These are phyloP conservation scores for Periconia sp. DNA, from an alignment of 2,329 filamentous ascomycete species.

Conservation along the genomic window DNA sequence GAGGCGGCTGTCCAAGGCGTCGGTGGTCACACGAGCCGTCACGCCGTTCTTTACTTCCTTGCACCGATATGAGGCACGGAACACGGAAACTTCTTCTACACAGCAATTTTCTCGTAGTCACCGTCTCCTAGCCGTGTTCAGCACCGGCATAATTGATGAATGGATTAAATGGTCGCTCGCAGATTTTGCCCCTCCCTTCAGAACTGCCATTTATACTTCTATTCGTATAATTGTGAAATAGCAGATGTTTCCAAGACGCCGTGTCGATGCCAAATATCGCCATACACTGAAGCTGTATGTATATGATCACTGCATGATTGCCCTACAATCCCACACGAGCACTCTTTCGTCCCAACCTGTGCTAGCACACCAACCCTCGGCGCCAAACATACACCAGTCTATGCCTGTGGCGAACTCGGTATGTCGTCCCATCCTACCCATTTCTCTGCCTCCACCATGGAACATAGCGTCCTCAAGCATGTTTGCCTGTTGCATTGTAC, in stretches of 20 bases:
- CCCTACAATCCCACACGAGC: slow-evolving; percentile 87
- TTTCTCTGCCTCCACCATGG: slow-evolving; percentile 66
- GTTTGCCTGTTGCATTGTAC: slow-evolving; percentile 38
- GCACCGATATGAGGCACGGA: no score
- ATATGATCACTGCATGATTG: slow-evolving; percentile 57
- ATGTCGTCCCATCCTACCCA: slow-evolving; percentile 89
- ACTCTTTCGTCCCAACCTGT: slow-evolving; percentile 94
- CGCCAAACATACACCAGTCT: slow-evolving; percentile 97
- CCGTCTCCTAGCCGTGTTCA: no score
- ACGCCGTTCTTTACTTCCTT: slow-evolving; percentile 6
- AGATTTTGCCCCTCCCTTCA: no score
- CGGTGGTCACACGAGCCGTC: slow-evolving; percentile 7
- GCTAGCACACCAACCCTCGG: slow-evolving; percentile 93
- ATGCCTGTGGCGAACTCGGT: slow-evolving; percentile 96
- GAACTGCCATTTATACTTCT: no score
- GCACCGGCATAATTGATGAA: no score
- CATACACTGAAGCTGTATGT: background rate
- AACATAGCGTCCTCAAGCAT: slow-evolving; percentile 45
- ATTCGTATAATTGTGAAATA: no score
- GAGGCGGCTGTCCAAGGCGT: background rate
- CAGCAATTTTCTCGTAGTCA: no score
- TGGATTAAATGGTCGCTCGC: no score
- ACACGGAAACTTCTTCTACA: no score
- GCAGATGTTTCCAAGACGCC: slow-evolving; percentile 2
- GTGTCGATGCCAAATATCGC: slow-evolving; percentile 1